Conservation (phyloP, 495 filamentous ascomycete genomes). For the Penicillium macrosclerotiorum region DNA sequence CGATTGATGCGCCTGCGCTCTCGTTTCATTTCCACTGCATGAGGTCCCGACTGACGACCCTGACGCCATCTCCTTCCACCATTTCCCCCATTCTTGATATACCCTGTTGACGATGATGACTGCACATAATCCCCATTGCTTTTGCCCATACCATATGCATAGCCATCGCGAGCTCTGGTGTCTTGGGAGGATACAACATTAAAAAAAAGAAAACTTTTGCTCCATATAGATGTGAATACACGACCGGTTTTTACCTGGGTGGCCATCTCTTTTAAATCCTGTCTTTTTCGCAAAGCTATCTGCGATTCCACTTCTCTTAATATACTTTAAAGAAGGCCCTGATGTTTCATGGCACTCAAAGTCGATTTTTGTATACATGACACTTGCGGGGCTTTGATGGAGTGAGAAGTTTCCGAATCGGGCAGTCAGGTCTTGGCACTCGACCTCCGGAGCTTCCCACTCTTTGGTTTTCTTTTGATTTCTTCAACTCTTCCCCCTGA, state of each 20-base stretch:
- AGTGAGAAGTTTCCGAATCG: slow-evolving; percentile 24
- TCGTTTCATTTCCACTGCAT: not conserved
- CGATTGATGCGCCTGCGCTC: not conserved
- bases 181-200: slow-evolving; percentile 19
- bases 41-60: slow-evolving; percentile 22
- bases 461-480: slow-evolving; percentile 2
- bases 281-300: too few relatives aligned
- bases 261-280: slow-evolving; percentile 4
- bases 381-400: not conserved
- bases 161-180: slow-evolving; percentile 14
- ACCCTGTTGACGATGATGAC: slow-evolving; percentile 27
- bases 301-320: too few relatives aligned
- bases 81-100: slow-evolving; percentile 23
- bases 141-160: slow-evolving; percentile 24
- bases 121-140: slow-evolving; percentile 27
- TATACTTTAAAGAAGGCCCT: too few relatives aligned
- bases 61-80: slow-evolving; percentile 15
- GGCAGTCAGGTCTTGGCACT: slow-evolving; percentile 26
- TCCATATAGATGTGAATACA: slow-evolving; percentile 24
- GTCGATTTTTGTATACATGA: not conserved
- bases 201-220: too few relatives aligned
- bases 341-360: too few relatives aligned
- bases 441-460: slow-evolving; percentile 24
- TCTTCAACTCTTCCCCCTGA: slow-evolving; percentile 2
- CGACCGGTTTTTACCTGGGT: not conserved